Conservation (phyloP, 2,329 filamentous ascomycete species). For the Colletotrichum tofieldiae region DNA sequence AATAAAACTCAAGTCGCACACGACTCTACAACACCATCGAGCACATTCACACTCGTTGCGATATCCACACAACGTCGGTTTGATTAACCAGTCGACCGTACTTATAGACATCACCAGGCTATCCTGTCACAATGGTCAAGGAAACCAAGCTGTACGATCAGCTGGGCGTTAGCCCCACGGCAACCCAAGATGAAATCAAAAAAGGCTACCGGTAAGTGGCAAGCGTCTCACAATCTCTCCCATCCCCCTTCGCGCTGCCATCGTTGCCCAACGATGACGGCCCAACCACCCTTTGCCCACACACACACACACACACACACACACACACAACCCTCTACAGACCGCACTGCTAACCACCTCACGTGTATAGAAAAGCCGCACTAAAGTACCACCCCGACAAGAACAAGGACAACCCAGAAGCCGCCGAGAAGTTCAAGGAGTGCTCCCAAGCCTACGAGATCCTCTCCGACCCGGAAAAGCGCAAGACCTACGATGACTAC, state of each 20-base stretch:
- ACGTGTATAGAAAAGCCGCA: conserved; percentile 79
- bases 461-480: conserved; percentile 95
- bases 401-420: conserved; percentile 91
- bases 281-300: conserved; percentile 14
- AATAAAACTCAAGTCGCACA: conserved; percentile 8
- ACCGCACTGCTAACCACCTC: conserved; percentile 53
- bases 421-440: conserved; percentile 97
- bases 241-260: conserved; percentile 9
- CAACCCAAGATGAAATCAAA: conserved; percentile 94
- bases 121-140: conserved; percentile 80
- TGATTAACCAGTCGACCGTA: conserved; percentile 22
- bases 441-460: conserved; percentile 98
- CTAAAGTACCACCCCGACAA: conserved; percentile 97
- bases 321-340: neutral
- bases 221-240: conserved; percentile 20
- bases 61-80: conserved; percentile 6
- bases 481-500: conserved; percentile 94
- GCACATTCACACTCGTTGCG: conserved; percentile 9
- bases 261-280: conserved; percentile 24
- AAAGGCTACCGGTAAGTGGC: conserved; percentile 87
- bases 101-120: conserved; percentile 8
- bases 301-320: neutral
- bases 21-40: conserved; percentile 5
- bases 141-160: conserved; percentile 97
- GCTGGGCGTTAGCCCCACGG: conserved; percentile 83